Percentiles rank a stretch among this genome's conserved stretches.
phyloP scores from a whole-genome alignment of 2,329 filamentous ascomycete species.

The Trichoderma simmonsii region DNA sequence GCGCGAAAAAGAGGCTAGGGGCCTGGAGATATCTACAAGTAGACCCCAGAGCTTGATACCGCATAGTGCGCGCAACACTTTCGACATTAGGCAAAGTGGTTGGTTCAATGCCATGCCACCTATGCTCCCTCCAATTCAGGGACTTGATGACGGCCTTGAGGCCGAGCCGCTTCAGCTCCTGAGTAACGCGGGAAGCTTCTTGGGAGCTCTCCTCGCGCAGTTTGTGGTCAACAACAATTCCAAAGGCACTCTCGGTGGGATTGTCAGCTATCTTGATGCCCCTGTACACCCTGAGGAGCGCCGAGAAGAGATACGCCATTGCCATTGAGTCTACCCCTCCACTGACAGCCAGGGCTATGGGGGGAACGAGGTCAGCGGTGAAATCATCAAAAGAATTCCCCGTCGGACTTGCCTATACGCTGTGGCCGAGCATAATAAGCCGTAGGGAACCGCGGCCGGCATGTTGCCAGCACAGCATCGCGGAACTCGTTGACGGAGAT shows the following conservation, averaged over 20 bases:
- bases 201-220: conserved; percentile 49
- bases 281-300: conserved; percentile 36
- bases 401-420: conserved; percentile 39
- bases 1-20: conserved; percentile 68
- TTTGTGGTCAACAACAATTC: conserved; percentile 56
- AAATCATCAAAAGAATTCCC: not conserved
- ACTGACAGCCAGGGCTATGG: conserved; percentile 72
- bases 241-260: conserved; percentile 40
- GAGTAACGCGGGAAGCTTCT: conserved; percentile 51
- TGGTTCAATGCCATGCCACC: conserved; percentile 32
- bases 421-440: conserved; percentile 35
- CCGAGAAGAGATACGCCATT: conserved; percentile 69
- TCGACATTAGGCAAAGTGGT: conserved; percentile 63
- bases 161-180: conserved; percentile 38
- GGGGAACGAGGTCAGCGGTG: not conserved
- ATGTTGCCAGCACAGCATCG: conserved; percentile 49
- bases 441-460: conserved; percentile 48
- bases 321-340: conserved; percentile 99
- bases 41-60: conserved; percentile 68
- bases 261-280: conserved; percentile 45
- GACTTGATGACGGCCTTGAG: conserved; percentile 28
- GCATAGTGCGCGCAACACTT: conserved; percentile 66
- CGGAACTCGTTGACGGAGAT: conserved; percentile 38
- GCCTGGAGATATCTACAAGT: conserved; percentile 54
- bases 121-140: conserved; percentile 47